Evolutionary conservation across 805 yeast genomes (phyloP).

Genomic region (Pichia heedii): DNA sequence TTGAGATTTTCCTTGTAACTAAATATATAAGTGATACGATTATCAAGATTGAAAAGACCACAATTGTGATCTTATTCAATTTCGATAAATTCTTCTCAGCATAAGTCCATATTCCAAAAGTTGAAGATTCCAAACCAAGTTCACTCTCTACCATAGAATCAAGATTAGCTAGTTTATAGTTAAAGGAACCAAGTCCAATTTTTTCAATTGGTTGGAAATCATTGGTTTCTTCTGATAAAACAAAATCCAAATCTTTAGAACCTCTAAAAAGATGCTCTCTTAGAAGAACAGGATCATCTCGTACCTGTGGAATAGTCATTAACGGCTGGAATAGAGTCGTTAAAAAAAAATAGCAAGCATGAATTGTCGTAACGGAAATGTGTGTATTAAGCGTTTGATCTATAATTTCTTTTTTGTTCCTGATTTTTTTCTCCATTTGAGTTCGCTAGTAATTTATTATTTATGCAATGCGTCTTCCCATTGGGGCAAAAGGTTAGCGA

Average conservation of each 20-base stretch:
- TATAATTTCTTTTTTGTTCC: no score
- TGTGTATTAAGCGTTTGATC: no score
- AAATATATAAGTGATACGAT: no score
- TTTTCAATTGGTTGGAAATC: slow-evolving; percentile 24
- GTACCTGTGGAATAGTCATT: slow-evolving; percentile 27
- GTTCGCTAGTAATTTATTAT: no score
- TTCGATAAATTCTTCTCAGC: not conserved
- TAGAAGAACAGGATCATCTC: slow-evolving; percentile 25
- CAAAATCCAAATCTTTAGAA: slow-evolving; percentile 17
- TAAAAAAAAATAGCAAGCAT: no score
- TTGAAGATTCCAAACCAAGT: not conserved
- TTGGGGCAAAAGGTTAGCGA: no score
- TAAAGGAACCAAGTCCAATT: slow-evolving; percentile 24
- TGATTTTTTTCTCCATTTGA: no score
- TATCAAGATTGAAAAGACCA: not conserved
- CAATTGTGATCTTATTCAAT: not conserved
- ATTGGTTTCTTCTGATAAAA: slow-evolving; percentile 20
- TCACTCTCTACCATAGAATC: not conserved
- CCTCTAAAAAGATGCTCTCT: slow-evolving; percentile 28
- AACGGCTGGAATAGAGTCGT: no score
- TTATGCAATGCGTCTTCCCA: no score
- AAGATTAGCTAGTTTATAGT: slow-evolving; percentile 18
- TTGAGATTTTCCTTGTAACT: not conserved
- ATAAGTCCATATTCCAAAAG: not conserved
- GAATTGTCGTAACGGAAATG: no score